Evolutionary conservation across 208 protist genomes (phyloP).

Genomic region (Polymyxa betae): DNA sequence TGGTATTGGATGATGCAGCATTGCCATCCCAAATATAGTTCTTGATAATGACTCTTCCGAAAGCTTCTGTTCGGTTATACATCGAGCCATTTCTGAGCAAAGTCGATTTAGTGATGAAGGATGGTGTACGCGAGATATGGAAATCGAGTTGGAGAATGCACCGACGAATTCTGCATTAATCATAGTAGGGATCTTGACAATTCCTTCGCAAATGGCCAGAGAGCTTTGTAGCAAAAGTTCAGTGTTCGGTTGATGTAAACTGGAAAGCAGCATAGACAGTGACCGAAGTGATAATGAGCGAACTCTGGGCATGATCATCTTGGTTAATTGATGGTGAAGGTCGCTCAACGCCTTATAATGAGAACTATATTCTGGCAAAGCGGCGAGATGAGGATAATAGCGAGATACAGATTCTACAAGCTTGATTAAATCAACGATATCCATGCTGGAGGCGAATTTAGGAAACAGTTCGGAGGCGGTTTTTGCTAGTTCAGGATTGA

Average conservation of each 20-base stretch:
- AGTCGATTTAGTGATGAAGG: background rate
- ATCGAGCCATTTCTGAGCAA: background rate
- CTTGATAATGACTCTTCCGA: background rate
- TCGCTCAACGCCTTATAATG: too few species aligned
- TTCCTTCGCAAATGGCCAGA: background rate
- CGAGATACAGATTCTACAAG: background rate
- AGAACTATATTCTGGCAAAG: too few species aligned
- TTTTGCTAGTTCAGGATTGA: too few species aligned
- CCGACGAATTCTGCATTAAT: background rate
- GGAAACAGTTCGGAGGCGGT: too few species aligned
- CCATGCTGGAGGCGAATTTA: too few species aligned
- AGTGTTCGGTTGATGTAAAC: background rate
- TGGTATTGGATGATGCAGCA: background rate
- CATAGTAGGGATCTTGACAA: background rate
- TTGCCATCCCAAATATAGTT: background rate
- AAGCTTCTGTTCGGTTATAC: background rate
- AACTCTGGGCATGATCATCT: too few species aligned
- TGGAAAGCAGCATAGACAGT: background rate
- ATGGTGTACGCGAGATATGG: background rate
- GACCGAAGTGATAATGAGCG: background rate
- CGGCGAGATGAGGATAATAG: too few species aligned
- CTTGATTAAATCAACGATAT: too few species aligned
- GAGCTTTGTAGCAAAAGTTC: background rate
- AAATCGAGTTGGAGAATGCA: background rate
- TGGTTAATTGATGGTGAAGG: too few species aligned